phyloP scores from a whole-genome alignment of 108 stramenopile species.

The Nitzschia putrida region DNA sequence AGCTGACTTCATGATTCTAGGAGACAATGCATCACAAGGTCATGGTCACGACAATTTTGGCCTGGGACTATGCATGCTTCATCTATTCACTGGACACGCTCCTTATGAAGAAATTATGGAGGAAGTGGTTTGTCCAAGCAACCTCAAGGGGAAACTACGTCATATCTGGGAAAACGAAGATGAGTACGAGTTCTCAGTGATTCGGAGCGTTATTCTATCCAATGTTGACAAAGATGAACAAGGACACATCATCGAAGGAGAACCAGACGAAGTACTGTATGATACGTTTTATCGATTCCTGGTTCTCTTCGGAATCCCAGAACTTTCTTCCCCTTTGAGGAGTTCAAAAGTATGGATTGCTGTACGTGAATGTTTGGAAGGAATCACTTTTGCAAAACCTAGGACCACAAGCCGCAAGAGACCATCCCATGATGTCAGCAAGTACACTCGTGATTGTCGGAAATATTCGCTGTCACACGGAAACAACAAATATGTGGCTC shows the following conservation, averaged over 20 bases:
- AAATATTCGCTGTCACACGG: conserved; percentile 65
- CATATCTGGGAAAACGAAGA: conserved; percentile 81
- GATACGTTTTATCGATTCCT: conserved; percentile 93
- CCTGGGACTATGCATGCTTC: conserved; percentile 92
- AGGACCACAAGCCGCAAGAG: conserved; percentile 6
- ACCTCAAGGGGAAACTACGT: conserved; percentile 58
- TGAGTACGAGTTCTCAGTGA: conserved; percentile 51
- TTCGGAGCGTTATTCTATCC: conserved; percentile 68
- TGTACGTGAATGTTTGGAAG: conserved; percentile 39
- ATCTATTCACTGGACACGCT: conserved; percentile 91
- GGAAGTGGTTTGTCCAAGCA: conserved; percentile 77
- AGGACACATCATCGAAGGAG: conserved; percentile 70
- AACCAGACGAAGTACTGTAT: conserved; percentile 79
- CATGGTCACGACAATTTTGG: conserved; percentile 92
- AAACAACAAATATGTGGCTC: conserved; percentile 59
- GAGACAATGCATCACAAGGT: conserved; percentile 84
- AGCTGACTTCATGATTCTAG: conserved; percentile 89
- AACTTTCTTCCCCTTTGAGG: conserved; percentile 23
- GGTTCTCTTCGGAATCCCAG: conserved; percentile 89
- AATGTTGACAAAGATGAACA: conserved; percentile 76
- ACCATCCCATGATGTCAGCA: conserved; percentile 44
- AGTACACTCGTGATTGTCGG: conserved; percentile 56
- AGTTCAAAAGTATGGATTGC: conserved; percentile 74
- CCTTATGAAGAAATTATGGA: conserved; percentile 98
- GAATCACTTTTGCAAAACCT: conserved; percentile 5